Evolutionary conservation across 2,329 filamentous ascomycete genomes (phyloP).

Genomic region (Lomentospora prolificans): DNA sequence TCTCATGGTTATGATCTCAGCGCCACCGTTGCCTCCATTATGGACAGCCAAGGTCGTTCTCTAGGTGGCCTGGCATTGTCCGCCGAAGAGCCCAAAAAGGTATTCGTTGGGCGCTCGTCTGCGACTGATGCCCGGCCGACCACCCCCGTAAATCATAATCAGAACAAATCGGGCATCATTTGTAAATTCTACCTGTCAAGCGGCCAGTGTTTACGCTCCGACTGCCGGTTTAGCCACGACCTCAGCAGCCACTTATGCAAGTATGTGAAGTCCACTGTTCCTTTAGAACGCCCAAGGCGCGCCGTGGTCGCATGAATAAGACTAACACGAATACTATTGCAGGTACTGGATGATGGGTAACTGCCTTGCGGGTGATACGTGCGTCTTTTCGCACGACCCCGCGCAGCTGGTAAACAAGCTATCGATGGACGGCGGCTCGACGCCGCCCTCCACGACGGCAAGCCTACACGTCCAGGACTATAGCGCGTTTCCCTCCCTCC

Average conservation of each 20-base stretch:
- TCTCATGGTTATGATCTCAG: conserved; percentile 87
- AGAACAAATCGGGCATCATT: conserved; percentile 78
- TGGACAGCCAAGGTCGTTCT: conserved; percentile 56
- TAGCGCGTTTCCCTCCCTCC: conserved; percentile 73
- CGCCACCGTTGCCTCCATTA: conserved; percentile 80
- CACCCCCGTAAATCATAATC: conserved; percentile 60
- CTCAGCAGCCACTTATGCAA: conserved; percentile 96
- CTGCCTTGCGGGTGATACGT: conserved; percentile 85
- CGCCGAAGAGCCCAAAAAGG: conserved; percentile 48
- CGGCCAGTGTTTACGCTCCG: conserved; percentile 88
- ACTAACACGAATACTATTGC: conserved; percentile 16
- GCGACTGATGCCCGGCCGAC: conserved; percentile 62
- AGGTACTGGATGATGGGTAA: conserved; percentile 96
- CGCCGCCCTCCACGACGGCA: conserved; percentile 52
- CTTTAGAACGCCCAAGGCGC: not conserved
- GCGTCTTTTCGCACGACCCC: conserved; percentile 95
- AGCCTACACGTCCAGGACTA: conserved; percentile 75
- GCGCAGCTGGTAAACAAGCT: conserved; percentile 76
- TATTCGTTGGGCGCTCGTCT: conserved; percentile 86
- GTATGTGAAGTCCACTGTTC: conserved; percentile 44
- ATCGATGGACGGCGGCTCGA: conserved; percentile 52
- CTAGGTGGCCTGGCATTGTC: conserved; percentile 25
- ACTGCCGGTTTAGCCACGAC: conserved; percentile 96
- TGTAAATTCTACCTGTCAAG: conserved; percentile 97
- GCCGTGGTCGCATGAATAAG: not conserved